phyloP scores from a whole-genome alignment of 371 early-diverging fungal species.

The Dichotomocladium elegans region DNA sequence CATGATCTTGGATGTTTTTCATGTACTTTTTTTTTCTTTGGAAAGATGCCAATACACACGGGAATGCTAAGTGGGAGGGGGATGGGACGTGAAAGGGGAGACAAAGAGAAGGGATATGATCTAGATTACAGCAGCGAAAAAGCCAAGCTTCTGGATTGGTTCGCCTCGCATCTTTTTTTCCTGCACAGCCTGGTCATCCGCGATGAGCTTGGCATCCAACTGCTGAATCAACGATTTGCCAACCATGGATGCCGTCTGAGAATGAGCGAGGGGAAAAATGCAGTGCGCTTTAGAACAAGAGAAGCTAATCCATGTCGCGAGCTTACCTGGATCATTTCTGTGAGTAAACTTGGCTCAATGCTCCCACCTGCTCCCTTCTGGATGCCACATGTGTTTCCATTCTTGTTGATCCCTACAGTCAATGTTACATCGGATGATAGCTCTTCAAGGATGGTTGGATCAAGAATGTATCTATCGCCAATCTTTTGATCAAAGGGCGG shows the following conservation, averaged over 20 bases:
- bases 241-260: conserved; percentile 55
- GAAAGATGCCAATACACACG: no score
- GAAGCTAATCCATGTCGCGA: neutral
- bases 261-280: neutral
- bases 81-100: neutral
- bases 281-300: neutral
- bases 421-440: conserved; percentile 74
- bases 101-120: neutral
- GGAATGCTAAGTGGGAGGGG: neutral
- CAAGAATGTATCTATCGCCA: conserved; percentile 78
- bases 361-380: conserved; percentile 80
- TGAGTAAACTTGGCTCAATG: conserved; percentile 71
- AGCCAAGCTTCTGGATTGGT: conserved; percentile 54
- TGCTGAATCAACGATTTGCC: conserved; percentile 55
- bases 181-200: conserved; percentile 43
- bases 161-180: conserved; percentile 43
- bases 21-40: no score
- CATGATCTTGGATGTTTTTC: no score
- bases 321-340: conserved; percentile 73
- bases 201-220: conserved; percentile 48
- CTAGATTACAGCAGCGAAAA: conserved; percentile 56
- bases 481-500: no score
- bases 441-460: conserved; percentile 87
- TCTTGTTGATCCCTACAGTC: conserved; percentile 78
- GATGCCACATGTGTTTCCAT: conserved; percentile 75